Evolutionary conservation across 2,329 filamentous ascomycete genomes (phyloP).

Genomic region (Xylaria multiplex): DNA sequence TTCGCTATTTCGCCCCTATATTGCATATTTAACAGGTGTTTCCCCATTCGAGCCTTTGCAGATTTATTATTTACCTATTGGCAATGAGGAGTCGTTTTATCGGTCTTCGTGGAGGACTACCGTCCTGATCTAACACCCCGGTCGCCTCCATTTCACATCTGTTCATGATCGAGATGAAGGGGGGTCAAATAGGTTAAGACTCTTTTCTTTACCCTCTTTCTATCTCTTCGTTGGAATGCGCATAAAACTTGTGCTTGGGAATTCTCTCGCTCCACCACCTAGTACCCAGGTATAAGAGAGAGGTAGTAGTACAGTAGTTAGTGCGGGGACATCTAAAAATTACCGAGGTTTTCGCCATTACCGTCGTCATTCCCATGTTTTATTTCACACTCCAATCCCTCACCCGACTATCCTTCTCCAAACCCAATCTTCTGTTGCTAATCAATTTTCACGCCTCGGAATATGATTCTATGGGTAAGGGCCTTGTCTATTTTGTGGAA

Average conservation of each 20-base stretch:
- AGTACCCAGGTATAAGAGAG: too few relatives aligned
- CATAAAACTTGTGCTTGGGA: background rate
- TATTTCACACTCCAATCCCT: too few relatives aligned
- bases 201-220: background rate
- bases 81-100: slow-evolving; percentile 34
- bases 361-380: background rate
- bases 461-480: background rate
- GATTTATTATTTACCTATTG: slow-evolving; percentile 25
- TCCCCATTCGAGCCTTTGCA: background rate
- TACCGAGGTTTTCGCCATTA: slow-evolving; percentile 27
- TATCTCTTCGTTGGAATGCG: background rate
- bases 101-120: slow-evolving; percentile 20
- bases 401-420: background rate
- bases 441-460: background rate
- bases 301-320: background rate
- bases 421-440: background rate
- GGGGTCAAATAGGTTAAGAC: too few relatives aligned
- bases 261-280: background rate
- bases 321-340: slow-evolving; percentile 21
- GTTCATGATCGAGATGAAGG: background rate
- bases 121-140: background rate
- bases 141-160: background rate
- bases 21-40: background rate
- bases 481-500: background rate
- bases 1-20: slow-evolving; percentile 36